Conservation (phyloP, 1,139 yeast species). For the Pichia sp. region DNA sequence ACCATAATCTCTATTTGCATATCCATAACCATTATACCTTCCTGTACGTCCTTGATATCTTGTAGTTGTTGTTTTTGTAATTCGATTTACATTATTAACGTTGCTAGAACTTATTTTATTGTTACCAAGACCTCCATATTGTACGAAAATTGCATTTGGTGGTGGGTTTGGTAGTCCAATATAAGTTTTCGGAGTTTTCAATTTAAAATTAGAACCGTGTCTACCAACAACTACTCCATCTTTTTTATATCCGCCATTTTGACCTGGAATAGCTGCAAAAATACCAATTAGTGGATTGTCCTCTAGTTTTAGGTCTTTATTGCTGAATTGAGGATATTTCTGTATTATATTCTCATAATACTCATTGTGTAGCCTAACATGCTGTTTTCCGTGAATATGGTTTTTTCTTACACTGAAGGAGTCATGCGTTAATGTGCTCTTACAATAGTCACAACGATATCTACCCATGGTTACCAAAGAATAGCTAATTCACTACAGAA, state of each 20-base stretch:
- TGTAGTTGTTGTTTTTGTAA: background rate
- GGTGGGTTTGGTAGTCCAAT: slow-evolving; percentile 40
- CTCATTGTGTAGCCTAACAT: slow-evolving; percentile 65
- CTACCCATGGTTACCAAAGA: slow-evolving; percentile 36
- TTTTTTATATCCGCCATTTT: background rate
- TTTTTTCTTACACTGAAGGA: slow-evolving; percentile 81
- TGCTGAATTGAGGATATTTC: slow-evolving; percentile 3
- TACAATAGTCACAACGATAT: slow-evolving; percentile 84
- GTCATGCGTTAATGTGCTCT: slow-evolving; percentile 79
- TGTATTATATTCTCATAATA: slow-evolving; percentile 30
- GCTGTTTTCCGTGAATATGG: slow-evolving; percentile 77
- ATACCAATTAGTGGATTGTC: slow-evolving; percentile 30
- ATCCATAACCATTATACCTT: background rate
- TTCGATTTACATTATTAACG: background rate
- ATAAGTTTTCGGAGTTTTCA: slow-evolving; percentile 33
- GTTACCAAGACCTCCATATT: background rate
- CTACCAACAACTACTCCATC: background rate
- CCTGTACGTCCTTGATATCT: background rate
- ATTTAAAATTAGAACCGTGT: slow-evolving; percentile 5
- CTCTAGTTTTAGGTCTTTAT: background rate
- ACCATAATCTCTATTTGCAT: background rate
- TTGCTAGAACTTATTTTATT: too few relatives aligned
- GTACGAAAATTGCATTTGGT: slow-evolving; percentile 24
- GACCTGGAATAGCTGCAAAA: slow-evolving; percentile 43
- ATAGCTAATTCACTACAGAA: background rate